Evolutionary conservation across 345 rosid genomes (phyloP).

Genomic region (Luvunga scandens): DNA sequence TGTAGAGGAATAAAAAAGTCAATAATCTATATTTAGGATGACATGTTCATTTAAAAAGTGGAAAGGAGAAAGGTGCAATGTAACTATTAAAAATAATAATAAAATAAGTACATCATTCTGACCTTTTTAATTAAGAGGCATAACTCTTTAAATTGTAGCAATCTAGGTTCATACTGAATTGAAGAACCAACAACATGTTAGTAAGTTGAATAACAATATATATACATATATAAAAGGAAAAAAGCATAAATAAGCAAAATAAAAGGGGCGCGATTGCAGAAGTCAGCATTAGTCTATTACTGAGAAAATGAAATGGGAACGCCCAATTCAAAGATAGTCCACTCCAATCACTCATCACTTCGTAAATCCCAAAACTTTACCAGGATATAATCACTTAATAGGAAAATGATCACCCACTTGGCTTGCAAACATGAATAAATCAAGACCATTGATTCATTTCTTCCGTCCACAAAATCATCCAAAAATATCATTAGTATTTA

Average conservation of each 20-base stretch:
- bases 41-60: too few relatives aligned
- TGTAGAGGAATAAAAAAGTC: too few relatives aligned
- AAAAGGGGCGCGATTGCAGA: neutral
- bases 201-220: too few relatives aligned
- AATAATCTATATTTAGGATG: too few relatives aligned
- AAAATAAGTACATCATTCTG: too few relatives aligned
- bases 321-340: neutral
- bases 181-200: neutral
- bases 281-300: neutral
- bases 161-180: neutral
- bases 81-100: too few relatives aligned
- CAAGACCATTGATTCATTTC: neutral
- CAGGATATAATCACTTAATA: neutral
- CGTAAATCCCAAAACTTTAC: conserved; percentile 11
- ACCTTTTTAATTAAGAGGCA: too few relatives aligned
- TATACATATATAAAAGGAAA: neutral
- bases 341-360: neutral
- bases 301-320: neutral
- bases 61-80: too few relatives aligned
- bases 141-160: too few relatives aligned
- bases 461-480: neutral
- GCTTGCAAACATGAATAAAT: neutral
- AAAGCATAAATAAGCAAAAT: neutral
- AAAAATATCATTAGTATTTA: neutral
- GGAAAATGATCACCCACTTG: neutral